Percentiles rank a stretch among this genome's conserved stretches.
Evolutionary conservation across 176 grass and related monocot species (phyloP).

Genomic region (Triticum urartu): DNA sequence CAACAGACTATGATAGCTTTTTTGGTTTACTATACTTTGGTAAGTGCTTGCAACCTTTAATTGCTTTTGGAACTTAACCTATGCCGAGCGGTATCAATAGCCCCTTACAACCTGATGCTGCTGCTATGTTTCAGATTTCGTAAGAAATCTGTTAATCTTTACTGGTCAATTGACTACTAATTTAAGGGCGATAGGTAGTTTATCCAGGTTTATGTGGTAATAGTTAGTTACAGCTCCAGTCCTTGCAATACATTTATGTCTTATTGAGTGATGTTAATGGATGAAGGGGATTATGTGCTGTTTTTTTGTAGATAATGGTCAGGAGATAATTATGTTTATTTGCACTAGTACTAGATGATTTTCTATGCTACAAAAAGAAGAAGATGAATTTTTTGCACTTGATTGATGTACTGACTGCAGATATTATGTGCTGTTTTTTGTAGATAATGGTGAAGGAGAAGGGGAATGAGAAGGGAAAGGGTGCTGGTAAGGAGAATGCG

Average conservation of each 20-base stretch:
- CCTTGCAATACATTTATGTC: neutral
- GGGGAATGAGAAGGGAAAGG: no score
- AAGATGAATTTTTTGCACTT: no score
- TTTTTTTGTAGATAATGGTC: no score
- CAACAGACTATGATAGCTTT: neutral
- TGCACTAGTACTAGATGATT: no score
- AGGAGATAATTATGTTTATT: no score
- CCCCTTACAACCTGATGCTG: neutral
- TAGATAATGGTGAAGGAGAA: no score
- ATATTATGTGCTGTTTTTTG: no score
- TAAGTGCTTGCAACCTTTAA: constrained; percentile 7
- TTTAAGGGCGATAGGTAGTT: neutral
- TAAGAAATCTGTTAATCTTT: neutral
- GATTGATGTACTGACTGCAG: no score
- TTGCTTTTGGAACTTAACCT: neutral
- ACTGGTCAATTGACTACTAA: neutral
- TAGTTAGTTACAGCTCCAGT: neutral
- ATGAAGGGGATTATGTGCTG: no score
- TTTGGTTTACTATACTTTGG: neutral
- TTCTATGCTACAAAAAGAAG: no score
- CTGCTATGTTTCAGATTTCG: neutral
- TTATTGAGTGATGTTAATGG: neutral
- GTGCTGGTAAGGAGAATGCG: no score
- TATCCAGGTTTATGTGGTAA: neutral
- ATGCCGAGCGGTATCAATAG: neutral